These are phyloP conservation scores for Arabis alpina DNA, from an alignment of 345 rosid genomes.

Conservation along the genomic window DNA sequence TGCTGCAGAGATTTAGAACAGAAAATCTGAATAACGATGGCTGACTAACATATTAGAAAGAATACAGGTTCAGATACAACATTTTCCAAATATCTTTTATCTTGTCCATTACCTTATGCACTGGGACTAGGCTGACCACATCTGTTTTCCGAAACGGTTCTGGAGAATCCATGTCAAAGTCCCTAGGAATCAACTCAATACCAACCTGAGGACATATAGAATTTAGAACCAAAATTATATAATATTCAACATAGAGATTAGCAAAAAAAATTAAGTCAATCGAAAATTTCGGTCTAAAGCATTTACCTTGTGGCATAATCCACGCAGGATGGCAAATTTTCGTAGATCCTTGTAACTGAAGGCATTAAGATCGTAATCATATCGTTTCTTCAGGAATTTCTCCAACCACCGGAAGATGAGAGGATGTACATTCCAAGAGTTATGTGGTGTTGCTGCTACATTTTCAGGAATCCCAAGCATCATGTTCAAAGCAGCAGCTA, in stretches of 20 bases:
- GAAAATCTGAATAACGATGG: conserved; percentile 21
- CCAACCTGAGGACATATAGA: conserved; percentile 66
- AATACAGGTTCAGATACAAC: conserved; percentile 18
- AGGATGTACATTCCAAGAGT: conserved; percentile 59
- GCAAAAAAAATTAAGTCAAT: conserved; percentile 1
- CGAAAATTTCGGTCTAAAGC: conserved; percentile 1
- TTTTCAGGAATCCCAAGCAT: conserved; percentile 84
- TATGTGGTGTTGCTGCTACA: conserved; percentile 45
- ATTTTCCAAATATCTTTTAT: not conserved
- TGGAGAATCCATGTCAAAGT: conserved; percentile 96
- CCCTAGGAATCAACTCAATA: conserved; percentile 91
- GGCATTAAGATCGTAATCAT: conserved; percentile 83
- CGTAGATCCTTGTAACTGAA: conserved; percentile 82
- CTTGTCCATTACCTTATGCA: conserved; percentile 74
- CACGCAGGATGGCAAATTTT: conserved; percentile 89
- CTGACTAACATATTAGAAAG: conserved; percentile 27
- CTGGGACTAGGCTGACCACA: conserved; percentile 88
- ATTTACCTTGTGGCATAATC: conserved; percentile 94
- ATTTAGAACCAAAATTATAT: conserved; percentile 7
- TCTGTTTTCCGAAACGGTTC: conserved; percentile 82
- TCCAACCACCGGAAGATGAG: conserved; percentile 91
- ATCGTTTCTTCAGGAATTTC: conserved; percentile 85
- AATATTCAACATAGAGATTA: conserved; percentile 2
- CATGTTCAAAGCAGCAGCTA: conserved; percentile 88
- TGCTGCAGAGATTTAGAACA: conserved; percentile 61